Conservation (phyloP, 169 alveolate species). For the Plasmodium inui region DNA sequence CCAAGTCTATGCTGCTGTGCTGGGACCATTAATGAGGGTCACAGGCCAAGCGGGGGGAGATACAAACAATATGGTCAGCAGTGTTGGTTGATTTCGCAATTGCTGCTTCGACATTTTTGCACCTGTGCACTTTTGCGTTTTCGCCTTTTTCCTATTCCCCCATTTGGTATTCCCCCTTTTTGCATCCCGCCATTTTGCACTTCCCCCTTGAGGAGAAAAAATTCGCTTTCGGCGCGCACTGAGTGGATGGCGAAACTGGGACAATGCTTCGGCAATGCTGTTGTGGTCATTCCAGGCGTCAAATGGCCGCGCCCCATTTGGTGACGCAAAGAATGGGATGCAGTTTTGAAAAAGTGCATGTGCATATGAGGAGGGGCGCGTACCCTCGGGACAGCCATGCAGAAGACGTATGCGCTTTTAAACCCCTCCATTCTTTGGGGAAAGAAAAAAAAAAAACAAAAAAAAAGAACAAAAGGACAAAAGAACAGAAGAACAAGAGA, state of each 20-base stretch:
- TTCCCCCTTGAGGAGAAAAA: not conserved
- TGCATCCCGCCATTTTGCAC: not conserved
- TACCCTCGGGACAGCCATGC: no score
- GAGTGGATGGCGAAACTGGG: not conserved
- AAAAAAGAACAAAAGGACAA: no score
- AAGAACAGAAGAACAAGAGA: no score
- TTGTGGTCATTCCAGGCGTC: not conserved
- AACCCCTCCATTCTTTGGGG: not conserved
- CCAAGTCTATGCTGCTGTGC: not conserved
- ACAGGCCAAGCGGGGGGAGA: not conserved
- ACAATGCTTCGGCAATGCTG: not conserved
- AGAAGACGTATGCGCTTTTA: not conserved
- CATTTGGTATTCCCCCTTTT: not conserved
- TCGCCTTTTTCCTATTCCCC: not conserved
- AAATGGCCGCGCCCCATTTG: no score
- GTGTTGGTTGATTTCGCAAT: not conserved
- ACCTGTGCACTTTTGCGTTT: not conserved
- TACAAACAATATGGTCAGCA: not conserved
- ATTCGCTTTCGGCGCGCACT: not conserved
- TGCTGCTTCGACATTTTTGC: not conserved
- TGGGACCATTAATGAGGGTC: not conserved
- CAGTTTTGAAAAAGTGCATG: not conserved
- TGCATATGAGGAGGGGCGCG: not conserved
- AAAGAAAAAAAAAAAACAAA: not conserved
- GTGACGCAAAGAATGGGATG: not conserved